Percentiles rank a stretch among this genome's conserved stretches.
Evolutionary conservation across 163 green algal genomes (phyloP).

Genomic region (Scenedesmus sp.): DNA sequence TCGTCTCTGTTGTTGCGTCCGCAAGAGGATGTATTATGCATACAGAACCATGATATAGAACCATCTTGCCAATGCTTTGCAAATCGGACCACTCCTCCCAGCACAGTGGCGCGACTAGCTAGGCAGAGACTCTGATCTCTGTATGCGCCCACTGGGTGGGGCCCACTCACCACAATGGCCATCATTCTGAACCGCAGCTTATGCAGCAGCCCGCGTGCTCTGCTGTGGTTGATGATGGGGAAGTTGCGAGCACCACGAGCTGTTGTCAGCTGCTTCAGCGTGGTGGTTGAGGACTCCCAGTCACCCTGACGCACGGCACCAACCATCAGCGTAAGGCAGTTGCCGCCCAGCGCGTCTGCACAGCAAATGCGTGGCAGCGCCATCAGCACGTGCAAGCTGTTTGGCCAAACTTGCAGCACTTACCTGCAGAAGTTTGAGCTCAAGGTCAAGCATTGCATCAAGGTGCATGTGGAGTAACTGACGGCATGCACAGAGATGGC

Average conservation of each 20-base stretch:
- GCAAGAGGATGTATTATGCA: too few relatives aligned
- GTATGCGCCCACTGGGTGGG: too few relatives aligned
- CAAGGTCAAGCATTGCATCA: background rate
- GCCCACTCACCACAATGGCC: conserved; percentile 51
- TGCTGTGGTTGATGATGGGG: conserved; percentile 77
- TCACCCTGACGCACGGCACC: conserved; percentile 67
- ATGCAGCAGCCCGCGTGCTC: conserved; percentile 68
- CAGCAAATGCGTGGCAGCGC: background rate
- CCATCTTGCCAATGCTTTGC: too few relatives aligned
- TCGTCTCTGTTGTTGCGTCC: too few relatives aligned
- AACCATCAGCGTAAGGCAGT: conserved; percentile 69
- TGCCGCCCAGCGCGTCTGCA: conserved; percentile 76
- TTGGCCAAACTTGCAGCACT: background rate
- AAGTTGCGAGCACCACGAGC: conserved; percentile 62
- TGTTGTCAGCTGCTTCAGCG: conserved; percentile 63
- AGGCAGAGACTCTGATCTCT: too few relatives aligned
- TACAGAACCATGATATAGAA: too few relatives aligned
- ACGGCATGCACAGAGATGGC: too few relatives aligned
- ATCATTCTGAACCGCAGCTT: conserved; percentile 71
- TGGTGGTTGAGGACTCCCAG: conserved; percentile 66
- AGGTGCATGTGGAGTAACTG: background rate
- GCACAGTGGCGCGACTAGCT: too few relatives aligned
- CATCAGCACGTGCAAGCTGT: background rate
- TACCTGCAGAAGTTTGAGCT: background rate
- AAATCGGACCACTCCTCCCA: too few relatives aligned